Evolutionary conservation across 495 filamentous ascomycete species (phyloP).

Genomic region (Lophiostoma macrostomum): DNA sequence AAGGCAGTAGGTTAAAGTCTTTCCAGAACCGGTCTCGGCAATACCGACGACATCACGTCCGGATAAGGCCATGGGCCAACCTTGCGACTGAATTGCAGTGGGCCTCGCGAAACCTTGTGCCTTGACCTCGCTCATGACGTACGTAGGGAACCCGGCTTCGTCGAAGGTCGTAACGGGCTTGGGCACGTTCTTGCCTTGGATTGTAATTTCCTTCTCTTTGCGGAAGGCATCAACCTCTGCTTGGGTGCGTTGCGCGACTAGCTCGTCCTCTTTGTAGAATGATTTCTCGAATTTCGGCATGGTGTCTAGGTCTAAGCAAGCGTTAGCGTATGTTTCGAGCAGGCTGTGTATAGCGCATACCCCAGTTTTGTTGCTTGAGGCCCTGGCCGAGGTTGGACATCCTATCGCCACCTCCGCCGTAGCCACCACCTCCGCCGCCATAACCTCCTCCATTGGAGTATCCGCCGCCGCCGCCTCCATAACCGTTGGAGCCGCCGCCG

Average conservation of each 20-base stretch:
- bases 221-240: slow-evolving; percentile 86
- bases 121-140: slow-evolving; percentile 98
- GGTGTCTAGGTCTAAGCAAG: slow-evolving; percentile 61
- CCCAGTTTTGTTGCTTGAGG: slow-evolving; percentile 83
- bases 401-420: slow-evolving; percentile 62
- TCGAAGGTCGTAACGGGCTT: slow-evolving; percentile 95
- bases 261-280: slow-evolving; percentile 93
- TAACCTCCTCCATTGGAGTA: too few species aligned
- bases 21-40: slow-evolving; percentile 98
- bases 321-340: background rate
- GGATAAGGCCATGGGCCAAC: slow-evolving; percentile 98
- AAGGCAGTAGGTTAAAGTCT: slow-evolving; percentile 97
- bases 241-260: slow-evolving; percentile 68
- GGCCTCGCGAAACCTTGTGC: slow-evolving; percentile 89
- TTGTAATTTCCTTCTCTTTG: slow-evolving; percentile 70
- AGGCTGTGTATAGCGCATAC: slow-evolving; percentile 48
- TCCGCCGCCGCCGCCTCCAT: slow-evolving; percentile 41
- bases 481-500: slow-evolving; percentile 18
- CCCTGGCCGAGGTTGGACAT: slow-evolving; percentile 88
- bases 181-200: slow-evolving; percentile 74
- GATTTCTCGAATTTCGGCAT: slow-evolving; percentile 98
- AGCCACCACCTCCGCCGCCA: slow-evolving; percentile 33
- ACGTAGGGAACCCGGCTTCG: slow-evolving; percentile 92
- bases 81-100: slow-evolving; percentile 95
- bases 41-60: slow-evolving; percentile 99